Percentiles rank a stretch among this genome's conserved stretches.
Conservation (phyloP, 371 early-diverging fungal genomes). For the Chytridiales sp. region DNA sequence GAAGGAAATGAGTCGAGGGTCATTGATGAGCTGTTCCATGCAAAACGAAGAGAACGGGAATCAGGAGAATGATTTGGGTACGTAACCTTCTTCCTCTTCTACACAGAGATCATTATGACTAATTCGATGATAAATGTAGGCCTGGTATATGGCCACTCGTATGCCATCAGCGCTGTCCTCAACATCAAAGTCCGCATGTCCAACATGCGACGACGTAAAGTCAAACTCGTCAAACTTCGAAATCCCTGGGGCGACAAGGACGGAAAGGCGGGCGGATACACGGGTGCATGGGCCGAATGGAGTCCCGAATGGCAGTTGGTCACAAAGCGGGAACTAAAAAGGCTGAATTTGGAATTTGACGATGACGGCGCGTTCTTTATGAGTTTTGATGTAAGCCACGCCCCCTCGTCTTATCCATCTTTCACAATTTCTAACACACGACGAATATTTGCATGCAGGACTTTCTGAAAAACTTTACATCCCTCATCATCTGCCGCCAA, state of each 20-base stretch:
- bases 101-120: background rate
- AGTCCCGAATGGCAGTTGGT: conserved; percentile 36
- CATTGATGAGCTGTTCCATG: conserved; percentile 46
- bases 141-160: conserved; percentile 30
- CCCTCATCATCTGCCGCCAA: conserved; percentile 32
- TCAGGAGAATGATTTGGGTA: conserved; percentile 27
- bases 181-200: conserved; percentile 31
- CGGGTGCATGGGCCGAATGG: conserved; percentile 49
- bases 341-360: conserved; percentile 15
- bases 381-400: conserved; percentile 30
- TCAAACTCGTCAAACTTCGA: conserved; percentile 40
- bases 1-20: conserved; percentile 15
- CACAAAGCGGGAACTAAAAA: conserved; percentile 27
- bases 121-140: conserved; percentile 14
- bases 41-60: conserved; percentile 6
- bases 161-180: conserved; percentile 37
- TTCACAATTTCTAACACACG: no score
- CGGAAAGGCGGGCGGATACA: conserved; percentile 22
- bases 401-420: conserved; percentile 4
- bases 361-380: conserved; percentile 34
- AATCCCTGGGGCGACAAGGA: conserved; percentile 52
- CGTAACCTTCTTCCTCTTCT: background rate
- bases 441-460: no score
- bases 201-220: conserved; percentile 26
- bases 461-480: conserved; percentile 31